Evolutionary conservation across 1,284 basidiomycete genomes (phyloP), one percentile per base, ranked within the genome.

Genomic region (Boletellus deceptivus): DNA sequence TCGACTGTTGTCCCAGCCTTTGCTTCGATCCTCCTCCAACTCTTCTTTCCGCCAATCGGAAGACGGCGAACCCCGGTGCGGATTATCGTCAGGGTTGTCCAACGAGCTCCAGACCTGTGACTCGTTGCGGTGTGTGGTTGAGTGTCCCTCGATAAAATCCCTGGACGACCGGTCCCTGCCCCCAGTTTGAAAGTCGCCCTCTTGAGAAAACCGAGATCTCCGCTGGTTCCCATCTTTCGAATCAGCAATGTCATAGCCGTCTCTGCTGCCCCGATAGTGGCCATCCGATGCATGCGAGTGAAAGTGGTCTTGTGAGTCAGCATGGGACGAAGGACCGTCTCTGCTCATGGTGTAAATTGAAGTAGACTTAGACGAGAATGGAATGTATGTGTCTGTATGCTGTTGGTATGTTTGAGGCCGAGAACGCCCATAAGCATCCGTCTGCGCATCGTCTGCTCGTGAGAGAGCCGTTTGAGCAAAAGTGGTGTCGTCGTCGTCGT

Each of bases 241-340:
- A 50, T 74, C 71, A 43, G 63, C 49, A 20, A 65, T 59, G 50
- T 79, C 77, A 59, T 78, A 76, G 52, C 73, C 76, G 53, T 79
- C 79, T 64, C 78, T 76, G 50, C 78, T 71, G 49, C 69, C 62
- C 44, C 74, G 77, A 67, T 72, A 69, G 63, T 81, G 78, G 18
- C 64, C 63, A 56, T 82, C 81, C 55, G 74, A 70, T 34, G 67
- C 46, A 50, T 71, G 68, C 33, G 68, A 62, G 58, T 76, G 76
- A 53, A 81, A 80, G 55, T 77, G 77, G 60, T 83, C 78, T 55
- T 75, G 75, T 43, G 72, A 57, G 56, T 78, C 78, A 59, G 72
- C 75, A 56, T 76, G 76, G 55, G 79, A 77, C 18, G 79, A 74
- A 50, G 76, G 69, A 14, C 72, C 67, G 49, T 81, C 81, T 61